Evolutionary conservation across 108 stramenopile genomes (phyloP).

Genomic region (Chaetoceros muelleri): DNA sequence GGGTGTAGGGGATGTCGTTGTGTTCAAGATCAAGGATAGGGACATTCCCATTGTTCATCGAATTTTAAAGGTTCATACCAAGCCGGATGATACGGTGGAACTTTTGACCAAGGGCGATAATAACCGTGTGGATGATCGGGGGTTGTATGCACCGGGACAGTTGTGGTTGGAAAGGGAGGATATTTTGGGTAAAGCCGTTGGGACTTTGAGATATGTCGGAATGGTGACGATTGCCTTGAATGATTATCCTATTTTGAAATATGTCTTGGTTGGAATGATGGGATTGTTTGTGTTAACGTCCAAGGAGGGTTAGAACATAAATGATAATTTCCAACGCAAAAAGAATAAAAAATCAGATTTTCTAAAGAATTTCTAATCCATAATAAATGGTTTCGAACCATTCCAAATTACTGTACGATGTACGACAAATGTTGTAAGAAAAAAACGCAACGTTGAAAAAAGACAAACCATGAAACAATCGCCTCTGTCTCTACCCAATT

Average conservation of each 20-base stretch:
- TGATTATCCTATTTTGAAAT: constrained; percentile 98
- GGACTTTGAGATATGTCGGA: constrained; percentile 93
- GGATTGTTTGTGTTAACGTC: constrained; percentile 97
- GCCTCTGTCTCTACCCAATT: too few relatives aligned
- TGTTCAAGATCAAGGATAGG: constrained; percentile 99
- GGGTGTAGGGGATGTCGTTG: constrained; percentile 95
- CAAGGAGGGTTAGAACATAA: constrained; percentile 80
- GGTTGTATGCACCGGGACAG: constrained; percentile 98
- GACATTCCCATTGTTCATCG: constrained; percentile 99
- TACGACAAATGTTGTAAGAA: too few relatives aligned
- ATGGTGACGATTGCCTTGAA: constrained; percentile 99
- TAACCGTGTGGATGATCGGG: constrained; percentile 97
- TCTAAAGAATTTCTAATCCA: too few relatives aligned
- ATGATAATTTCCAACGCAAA: constrained; percentile 1
- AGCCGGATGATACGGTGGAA: constrained; percentile 76
- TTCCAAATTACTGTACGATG: too few relatives aligned
- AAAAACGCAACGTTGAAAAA: too few relatives aligned
- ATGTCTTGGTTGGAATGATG: constrained; percentile 97
- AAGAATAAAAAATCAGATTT: too few relatives aligned
- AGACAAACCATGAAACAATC: too few relatives aligned
- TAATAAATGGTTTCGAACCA: too few relatives aligned
- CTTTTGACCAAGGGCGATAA: constrained; percentile 99
- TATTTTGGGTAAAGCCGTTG: constrained; percentile 94
- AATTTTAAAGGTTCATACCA: constrained; percentile 92
- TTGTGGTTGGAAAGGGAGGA: constrained; percentile 96